Conservation (phyloP, 306 rosid species). For the Rosa persica region DNA sequence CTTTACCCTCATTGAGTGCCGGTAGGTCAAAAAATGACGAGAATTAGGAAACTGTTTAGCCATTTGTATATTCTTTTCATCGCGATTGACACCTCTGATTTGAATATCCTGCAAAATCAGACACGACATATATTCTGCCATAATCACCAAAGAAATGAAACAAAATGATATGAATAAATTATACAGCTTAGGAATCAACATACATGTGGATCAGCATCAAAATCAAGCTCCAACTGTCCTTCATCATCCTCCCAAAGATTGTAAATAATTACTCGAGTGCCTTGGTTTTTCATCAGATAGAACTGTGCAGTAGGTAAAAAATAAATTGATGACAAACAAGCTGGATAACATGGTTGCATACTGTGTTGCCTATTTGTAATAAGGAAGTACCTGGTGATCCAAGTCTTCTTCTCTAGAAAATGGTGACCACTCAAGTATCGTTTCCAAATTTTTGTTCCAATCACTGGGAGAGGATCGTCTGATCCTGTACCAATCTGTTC, state of each 20-base stretch:
- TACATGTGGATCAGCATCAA: constrained; percentile 80
- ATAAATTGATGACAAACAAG: constrained; percentile 20
- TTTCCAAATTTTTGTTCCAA: constrained; percentile 74
- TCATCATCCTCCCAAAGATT: constrained; percentile 99
- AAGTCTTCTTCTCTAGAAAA: constrained; percentile 74
- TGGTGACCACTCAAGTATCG: constrained; percentile 88
- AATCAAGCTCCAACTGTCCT: constrained; percentile 91
- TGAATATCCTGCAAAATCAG: constrained; percentile 74
- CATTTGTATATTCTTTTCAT: constrained; percentile 90
- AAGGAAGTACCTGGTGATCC: constrained; percentile 55
- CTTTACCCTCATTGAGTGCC: constrained; percentile 87
- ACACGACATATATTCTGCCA: constrained; percentile 6
- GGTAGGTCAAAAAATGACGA: constrained; percentile 81
- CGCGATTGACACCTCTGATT: constrained; percentile 93
- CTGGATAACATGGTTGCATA: background rate
- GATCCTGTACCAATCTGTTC: constrained; percentile 54
- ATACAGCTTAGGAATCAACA: constrained; percentile 20
- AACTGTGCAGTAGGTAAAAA: constrained; percentile 48
- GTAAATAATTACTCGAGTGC: constrained; percentile 87
- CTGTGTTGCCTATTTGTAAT: background rate
- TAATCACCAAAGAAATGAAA: background rate
- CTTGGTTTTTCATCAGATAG: constrained; percentile 58
- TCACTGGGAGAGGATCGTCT: constrained; percentile 58
- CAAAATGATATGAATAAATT: background rate
- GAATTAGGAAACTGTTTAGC: constrained; percentile 83